Evolutionary conservation across 805 yeast genomes (phyloP).

Genomic region (Candida insectorum): DNA sequence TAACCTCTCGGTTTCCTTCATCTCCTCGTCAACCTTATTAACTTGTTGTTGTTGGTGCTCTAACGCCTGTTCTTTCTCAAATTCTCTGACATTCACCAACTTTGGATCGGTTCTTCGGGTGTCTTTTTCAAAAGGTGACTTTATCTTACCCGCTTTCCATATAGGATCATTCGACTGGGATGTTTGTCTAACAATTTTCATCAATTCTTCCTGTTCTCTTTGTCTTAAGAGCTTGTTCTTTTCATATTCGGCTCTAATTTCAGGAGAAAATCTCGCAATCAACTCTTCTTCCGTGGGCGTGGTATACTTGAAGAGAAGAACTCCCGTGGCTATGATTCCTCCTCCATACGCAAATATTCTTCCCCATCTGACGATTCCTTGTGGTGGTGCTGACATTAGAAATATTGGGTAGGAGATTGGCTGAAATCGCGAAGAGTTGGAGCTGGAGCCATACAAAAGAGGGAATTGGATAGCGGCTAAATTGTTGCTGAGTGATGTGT

Average conservation of each 20-base stretch:
- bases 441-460: no score
- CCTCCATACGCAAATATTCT: slow-evolving; percentile 45
- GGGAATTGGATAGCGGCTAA: no score
- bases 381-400: no score
- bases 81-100: slow-evolving; percentile 41
- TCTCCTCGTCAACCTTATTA: slow-evolving; percentile 26
- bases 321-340: slow-evolving; percentile 72
- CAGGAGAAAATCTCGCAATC: slow-evolving; percentile 74
- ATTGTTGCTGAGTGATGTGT: no score
- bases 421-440: no score
- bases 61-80: slow-evolving; percentile 47
- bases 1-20: slow-evolving; percentile 24
- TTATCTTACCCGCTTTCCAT: slow-evolving; percentile 74
- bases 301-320: slow-evolving; percentile 63
- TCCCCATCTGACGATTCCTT: not conserved
- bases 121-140: slow-evolving; percentile 63
- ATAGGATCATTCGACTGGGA: slow-evolving; percentile 71
- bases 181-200: slow-evolving; percentile 62
- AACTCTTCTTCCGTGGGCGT: slow-evolving; percentile 85
- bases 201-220: slow-evolving; percentile 66
- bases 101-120: slow-evolving; percentile 32
- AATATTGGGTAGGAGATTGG: no score
- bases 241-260: slow-evolving; percentile 72
- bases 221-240: slow-evolving; percentile 57
- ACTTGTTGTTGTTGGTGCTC: slow-evolving; percentile 33